Percentiles rank a stretch among this genome's conserved stretches.
phyloP scores from a whole-genome alignment of 164 flowering plant genomes.

The Dillenia turbinata region DNA sequence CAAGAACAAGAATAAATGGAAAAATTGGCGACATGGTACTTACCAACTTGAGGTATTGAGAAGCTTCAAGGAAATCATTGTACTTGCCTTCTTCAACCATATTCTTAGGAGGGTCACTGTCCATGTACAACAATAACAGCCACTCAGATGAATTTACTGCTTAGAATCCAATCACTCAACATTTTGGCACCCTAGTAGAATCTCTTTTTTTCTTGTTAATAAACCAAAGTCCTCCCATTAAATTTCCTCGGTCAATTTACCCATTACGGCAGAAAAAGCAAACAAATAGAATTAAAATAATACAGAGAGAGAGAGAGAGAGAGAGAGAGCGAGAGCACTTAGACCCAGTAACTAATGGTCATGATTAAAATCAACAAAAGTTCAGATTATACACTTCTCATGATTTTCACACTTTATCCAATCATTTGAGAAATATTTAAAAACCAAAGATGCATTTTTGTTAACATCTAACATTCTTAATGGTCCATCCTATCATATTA shows the following conservation, averaged over 20 bases:
- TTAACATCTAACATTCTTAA: too few relatives aligned
- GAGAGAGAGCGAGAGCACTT: too few relatives aligned
- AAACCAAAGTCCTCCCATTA: not conserved
- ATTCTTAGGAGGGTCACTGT: slow-evolving; percentile 35
- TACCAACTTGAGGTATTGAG: slow-evolving; percentile 27
- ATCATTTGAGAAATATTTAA: too few relatives aligned
- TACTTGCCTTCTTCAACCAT: slow-evolving; percentile 21
- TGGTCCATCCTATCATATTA: too few relatives aligned
- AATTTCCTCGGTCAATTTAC: not conserved
- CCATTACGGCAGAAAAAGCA: not conserved
- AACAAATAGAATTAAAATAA: too few relatives aligned
- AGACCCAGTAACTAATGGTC: too few relatives aligned
- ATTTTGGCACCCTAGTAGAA: too few relatives aligned
- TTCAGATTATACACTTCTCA: too few relatives aligned
- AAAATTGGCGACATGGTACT: not conserved
- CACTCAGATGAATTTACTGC: slow-evolving; percentile 1
- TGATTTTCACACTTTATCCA: too few relatives aligned
- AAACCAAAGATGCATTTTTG: too few relatives aligned
- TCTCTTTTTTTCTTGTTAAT: not conserved
- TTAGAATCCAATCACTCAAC: not conserved
- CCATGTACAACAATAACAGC: slow-evolving; percentile 8
- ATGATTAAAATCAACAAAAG: too few relatives aligned
- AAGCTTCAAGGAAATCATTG: slow-evolving; percentile 16
- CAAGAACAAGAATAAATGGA: not conserved
- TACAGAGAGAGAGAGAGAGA: too few relatives aligned